These are phyloP conservation scores for Phytophthora vignae DNA, from an alignment of 352 stramenopile species.

Conservation along the genomic window DNA sequence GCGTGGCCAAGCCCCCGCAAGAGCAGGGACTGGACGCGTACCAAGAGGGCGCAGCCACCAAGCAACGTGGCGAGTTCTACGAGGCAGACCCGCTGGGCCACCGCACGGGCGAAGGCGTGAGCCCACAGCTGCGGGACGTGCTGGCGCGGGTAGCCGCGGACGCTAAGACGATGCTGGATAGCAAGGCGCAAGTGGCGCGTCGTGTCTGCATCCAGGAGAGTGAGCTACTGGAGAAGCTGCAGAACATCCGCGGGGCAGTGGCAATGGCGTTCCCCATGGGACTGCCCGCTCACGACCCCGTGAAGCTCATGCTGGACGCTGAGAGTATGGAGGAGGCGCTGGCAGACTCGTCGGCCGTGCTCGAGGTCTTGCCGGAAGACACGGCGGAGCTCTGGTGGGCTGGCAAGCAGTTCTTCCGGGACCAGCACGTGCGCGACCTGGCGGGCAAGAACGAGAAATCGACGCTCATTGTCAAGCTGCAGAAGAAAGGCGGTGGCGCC, in stretches of 20 bases:
- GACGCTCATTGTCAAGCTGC: conserved; percentile 92
- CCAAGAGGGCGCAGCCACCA: conserved; percentile 55
- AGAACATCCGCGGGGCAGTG: conserved; percentile 92
- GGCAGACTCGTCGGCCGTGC: conserved; percentile 68
- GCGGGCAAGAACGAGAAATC: conserved; percentile 97
- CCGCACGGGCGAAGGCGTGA: conserved; percentile 90
- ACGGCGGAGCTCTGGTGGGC: conserved; percentile 95
- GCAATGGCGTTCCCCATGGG: conserved; percentile 97
- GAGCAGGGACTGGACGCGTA: conserved; percentile 92
- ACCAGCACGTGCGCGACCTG: conserved; percentile 90
- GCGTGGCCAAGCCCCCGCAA: conserved; percentile 84
- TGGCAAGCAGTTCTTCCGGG: conserved; percentile 94
- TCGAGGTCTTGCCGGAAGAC: conserved; percentile 83
- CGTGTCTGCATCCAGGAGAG: conserved; percentile 66
- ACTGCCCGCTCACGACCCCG: conserved; percentile 90
- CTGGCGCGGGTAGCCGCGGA: conserved; percentile 81
- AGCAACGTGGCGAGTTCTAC: conserved; percentile 84
- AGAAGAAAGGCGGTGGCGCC: conserved; percentile 89
- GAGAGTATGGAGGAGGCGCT: conserved; percentile 64
- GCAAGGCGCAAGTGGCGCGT: conserved; percentile 70
- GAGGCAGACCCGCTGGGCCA: conserved; percentile 85
- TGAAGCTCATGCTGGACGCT: conserved; percentile 87
- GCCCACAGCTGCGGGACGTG: conserved; percentile 80
- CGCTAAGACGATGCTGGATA: conserved; percentile 77
- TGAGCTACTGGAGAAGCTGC: conserved; percentile 92